phyloP scores from a whole-genome alignment of 192 early-diverging fungal genomes.

The Tieghemiomyces parasiticus region DNA sequence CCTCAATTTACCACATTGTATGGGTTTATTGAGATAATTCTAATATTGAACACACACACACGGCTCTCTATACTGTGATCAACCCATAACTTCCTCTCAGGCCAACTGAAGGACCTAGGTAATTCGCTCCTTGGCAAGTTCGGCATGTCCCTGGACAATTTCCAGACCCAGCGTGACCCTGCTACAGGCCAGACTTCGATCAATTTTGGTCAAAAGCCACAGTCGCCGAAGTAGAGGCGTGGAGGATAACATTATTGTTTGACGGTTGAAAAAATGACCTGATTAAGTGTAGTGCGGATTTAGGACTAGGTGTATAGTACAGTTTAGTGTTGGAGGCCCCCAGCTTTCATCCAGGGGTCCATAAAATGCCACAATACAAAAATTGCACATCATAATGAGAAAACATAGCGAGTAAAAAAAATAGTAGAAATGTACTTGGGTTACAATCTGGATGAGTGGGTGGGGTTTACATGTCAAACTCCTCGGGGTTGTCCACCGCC shows the following conservation, averaged over 20 bases:
- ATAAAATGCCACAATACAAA: not conserved
- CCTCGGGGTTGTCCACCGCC: not conserved
- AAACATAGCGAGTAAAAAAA: too few species aligned
- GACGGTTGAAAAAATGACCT: not conserved
- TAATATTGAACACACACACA: not conserved
- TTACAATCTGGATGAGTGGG: not conserved
- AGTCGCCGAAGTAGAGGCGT: not conserved
- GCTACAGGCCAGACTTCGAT: conserved; percentile 36
- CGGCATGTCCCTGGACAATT: conserved; percentile 55
- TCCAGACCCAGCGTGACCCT: conserved; percentile 46
- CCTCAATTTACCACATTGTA: not conserved
- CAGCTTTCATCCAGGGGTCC: not conserved
- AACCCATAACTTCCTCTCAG: conserved; percentile 13
- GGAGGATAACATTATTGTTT: not conserved
- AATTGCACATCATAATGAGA: too few species aligned
- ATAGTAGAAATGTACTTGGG: not conserved
- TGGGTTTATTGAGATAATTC: too few species aligned
- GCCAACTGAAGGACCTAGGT: conserved; percentile 52
- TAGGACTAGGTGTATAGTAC: not conserved
- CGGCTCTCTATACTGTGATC: not conserved
- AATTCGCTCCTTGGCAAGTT: conserved; percentile 58
- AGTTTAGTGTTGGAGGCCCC: not conserved
- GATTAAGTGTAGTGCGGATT: not conserved
- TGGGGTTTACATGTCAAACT: not conserved
- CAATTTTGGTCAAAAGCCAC: conserved; percentile 24